Conservation (phyloP, 163 green algal species). For the Prototheca cutis region DNA sequence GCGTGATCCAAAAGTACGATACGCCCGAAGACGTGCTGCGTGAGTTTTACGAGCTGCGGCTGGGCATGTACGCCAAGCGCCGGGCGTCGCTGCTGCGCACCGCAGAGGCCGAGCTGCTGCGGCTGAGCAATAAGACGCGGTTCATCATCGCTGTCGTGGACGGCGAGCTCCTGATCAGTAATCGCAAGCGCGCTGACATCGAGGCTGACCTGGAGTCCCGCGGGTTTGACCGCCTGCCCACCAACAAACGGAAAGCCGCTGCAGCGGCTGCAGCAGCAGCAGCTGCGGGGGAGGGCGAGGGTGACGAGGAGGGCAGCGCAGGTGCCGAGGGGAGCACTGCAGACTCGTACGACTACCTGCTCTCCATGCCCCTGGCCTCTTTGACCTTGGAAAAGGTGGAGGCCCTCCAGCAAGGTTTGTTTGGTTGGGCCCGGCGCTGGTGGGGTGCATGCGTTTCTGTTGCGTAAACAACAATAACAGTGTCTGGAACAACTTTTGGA, state of each 20-base stretch:
- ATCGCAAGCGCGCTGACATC: slow-evolving; percentile 76
- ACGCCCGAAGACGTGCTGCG: slow-evolving; percentile 80
- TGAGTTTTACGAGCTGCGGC: slow-evolving; percentile 84
- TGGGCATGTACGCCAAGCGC: slow-evolving; percentile 81
- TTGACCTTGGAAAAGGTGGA: slow-evolving; percentile 90
- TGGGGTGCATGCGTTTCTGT: too few species aligned
- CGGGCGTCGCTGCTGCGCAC: slow-evolving; percentile 56
- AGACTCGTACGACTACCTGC: slow-evolving; percentile 89
- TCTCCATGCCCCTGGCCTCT: slow-evolving; percentile 88
- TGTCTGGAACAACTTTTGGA: too few species aligned
- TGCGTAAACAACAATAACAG: too few species aligned
- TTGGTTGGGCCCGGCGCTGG: too few species aligned
- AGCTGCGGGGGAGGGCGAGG: slow-evolving; percentile 23
- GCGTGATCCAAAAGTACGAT: slow-evolving; percentile 85
- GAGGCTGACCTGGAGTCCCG: slow-evolving; percentile 69
- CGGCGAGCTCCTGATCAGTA: slow-evolving; percentile 67
- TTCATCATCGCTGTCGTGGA: slow-evolving; percentile 93
- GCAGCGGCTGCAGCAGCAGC: slow-evolving; percentile 4
- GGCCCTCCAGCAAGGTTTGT: slow-evolving; percentile 27
- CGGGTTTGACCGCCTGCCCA: slow-evolving; percentile 60
- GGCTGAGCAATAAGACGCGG: slow-evolving; percentile 71
- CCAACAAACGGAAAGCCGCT: slow-evolving; percentile 23
- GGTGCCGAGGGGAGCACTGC: slow-evolving; percentile 3
- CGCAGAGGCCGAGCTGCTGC: slow-evolving; percentile 62
- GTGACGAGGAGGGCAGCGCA: slow-evolving; percentile 21